These are phyloP conservation scores for Rhynchosporium secalis DNA, from an alignment of 2,329 filamentous ascomycete species.

Conservation along the genomic window DNA sequence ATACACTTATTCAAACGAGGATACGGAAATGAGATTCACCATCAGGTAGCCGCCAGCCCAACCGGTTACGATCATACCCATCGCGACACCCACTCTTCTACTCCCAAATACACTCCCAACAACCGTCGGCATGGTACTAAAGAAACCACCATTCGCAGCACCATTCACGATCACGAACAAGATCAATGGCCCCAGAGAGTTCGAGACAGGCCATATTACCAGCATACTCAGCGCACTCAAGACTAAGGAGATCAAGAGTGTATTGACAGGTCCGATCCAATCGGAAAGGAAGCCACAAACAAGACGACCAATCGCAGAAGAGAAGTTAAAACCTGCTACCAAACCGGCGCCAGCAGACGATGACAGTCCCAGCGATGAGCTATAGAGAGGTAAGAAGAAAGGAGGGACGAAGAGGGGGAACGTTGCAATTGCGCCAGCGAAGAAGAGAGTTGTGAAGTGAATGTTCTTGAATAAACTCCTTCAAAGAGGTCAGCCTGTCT, in stretches of 20 bases:
- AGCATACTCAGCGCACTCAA: slow-evolving; percentile 59
- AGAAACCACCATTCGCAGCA: slow-evolving; percentile 61
- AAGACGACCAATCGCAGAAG: slow-evolving; percentile 59
- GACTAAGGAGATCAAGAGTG: slow-evolving; percentile 51
- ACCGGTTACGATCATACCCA: slow-evolving; percentile 62
- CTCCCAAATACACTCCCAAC: slow-evolving; percentile 60
- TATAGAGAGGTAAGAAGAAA: slow-evolving; percentile 61
- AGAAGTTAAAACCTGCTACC: slow-evolving; percentile 61
- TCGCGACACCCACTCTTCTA: slow-evolving; percentile 53
- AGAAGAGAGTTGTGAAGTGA: slow-evolving; percentile 54
- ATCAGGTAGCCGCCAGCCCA: slow-evolving; percentile 63
- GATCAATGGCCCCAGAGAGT: slow-evolving; percentile 52
- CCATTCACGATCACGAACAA: slow-evolving; percentile 62
- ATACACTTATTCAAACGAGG: neutral
- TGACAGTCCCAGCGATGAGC: slow-evolving; percentile 53
- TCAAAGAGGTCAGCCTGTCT: neutral
- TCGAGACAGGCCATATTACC: slow-evolving; percentile 60
- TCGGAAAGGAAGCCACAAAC: slow-evolving; percentile 56
- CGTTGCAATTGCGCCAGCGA: slow-evolving; percentile 55
- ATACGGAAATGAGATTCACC: slow-evolving; percentile 41
- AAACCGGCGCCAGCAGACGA: slow-evolving; percentile 55
- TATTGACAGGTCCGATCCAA: slow-evolving; percentile 55
- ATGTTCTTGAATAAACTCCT: slow-evolving; percentile 54
- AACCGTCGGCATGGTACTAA: slow-evolving; percentile 63
- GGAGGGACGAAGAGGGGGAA: slow-evolving; percentile 62